Percentiles rank a stretch among this genome's conserved stretches.
Evolutionary conservation across 495 filamentous ascomycete species (phyloP).

Genomic region (Hypoxylon crocopeplum): DNA sequence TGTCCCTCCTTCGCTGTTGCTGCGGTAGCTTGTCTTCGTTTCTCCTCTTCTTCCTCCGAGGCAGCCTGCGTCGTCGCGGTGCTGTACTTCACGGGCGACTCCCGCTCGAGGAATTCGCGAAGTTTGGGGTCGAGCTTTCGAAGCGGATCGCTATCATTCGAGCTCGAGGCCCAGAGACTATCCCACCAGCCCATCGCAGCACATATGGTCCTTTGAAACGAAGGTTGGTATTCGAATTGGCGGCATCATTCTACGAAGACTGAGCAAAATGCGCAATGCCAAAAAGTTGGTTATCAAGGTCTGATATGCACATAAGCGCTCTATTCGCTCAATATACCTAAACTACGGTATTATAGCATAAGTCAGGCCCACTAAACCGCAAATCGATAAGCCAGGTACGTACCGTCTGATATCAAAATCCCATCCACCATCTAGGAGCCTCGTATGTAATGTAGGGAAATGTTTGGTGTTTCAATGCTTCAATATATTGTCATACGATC

Average conservation of each 20-base stretch:
- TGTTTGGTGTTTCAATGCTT: too few species aligned
- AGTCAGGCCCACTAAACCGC: too few species aligned
- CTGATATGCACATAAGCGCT: too few species aligned
- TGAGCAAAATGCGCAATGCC: slow-evolving; percentile 6
- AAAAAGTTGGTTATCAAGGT: slow-evolving; percentile 9
- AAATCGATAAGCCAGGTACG: too few species aligned
- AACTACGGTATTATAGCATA: too few species aligned
- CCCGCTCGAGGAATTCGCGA: slow-evolving; percentile 82
- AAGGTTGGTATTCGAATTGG: neutral
- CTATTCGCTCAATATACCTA: too few species aligned
- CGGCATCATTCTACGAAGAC: neutral
- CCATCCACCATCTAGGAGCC: too few species aligned
- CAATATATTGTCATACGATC: too few species aligned
- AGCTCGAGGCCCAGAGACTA: slow-evolving; percentile 46
- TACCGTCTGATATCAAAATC: too few species aligned
- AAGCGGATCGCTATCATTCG: slow-evolving; percentile 70
- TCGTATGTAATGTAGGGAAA: too few species aligned
- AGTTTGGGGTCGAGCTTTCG: slow-evolving; percentile 83
- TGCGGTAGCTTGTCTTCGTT: neutral
- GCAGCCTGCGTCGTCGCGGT: slow-evolving; percentile 16
- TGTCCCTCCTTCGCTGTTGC: slow-evolving; percentile 1
- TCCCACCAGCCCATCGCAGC: slow-evolving; percentile 74
- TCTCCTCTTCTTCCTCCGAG: neutral
- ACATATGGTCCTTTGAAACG: neutral
- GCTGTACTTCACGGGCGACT: slow-evolving; percentile 78